Evolutionary conservation across 495 filamentous ascomycete genomes (phyloP), one percentile per base, ranked within the genome.

Genomic region (Cairneyella variabilis): DNA sequence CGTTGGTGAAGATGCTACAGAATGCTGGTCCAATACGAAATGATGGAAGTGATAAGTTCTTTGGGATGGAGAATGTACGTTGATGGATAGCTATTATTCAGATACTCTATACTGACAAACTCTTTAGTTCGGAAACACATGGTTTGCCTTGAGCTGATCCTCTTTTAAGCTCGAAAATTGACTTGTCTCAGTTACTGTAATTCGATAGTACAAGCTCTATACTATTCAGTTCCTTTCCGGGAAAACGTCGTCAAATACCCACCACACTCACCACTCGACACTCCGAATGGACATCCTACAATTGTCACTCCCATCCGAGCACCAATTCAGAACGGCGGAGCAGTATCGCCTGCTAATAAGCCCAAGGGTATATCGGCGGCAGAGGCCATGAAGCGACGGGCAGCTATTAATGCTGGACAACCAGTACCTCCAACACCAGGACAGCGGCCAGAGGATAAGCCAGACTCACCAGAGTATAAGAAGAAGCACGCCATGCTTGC

Each of bases 31-130:
- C 90, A 0, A 70, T 92, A 53, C 80, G 90, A 54, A 72, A 73
- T 32, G 91, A 98, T 74, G 93, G 95, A 18, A 97, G 88, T 68
- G 93, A 98, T 71, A 96, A 96, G 75, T 97, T 95, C 71, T 97
- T 92, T 74, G 93, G 95, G 2, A 84, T 97, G 76, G 93, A 97
- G 70, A 98, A 98, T 74, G 91, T 97, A 76, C 76, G 88, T 53
- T 27, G 20, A 42, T 44, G 21, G 2, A 14, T 22, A 20, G 12
- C 32, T 18, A 23, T 20, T 49, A 17, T 36, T 18, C 41, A 11
- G 27, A 38, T 47, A 54, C 28, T 51, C 23, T 23, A 46, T 43
- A 46, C 65, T 69, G 55, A 69, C 54, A 21, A 50, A 45, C 28
- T 46, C 47, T 53, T 27, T 57, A 97, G 91, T 96, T 92, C 71